Percentiles rank a stretch among this genome's conserved stretches.
These are phyloP conservation scores for Penicillium sp. DNA, from an alignment of 2,329 filamentous ascomycete genomes.

Conservation along the genomic window DNA sequence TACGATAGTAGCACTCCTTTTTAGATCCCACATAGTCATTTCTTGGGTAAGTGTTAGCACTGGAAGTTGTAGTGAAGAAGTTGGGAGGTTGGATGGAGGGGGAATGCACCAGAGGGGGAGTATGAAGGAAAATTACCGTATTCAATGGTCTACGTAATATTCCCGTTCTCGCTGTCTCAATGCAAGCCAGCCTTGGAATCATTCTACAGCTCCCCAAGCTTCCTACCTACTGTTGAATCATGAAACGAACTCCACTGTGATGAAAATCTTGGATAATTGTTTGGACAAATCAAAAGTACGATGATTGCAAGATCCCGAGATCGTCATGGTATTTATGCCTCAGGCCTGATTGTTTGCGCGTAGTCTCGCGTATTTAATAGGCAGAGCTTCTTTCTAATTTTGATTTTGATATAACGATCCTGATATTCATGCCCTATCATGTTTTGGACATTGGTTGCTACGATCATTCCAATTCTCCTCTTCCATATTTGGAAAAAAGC, in stretches of 20 bases:
- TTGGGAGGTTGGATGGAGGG: neutral
- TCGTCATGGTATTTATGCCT: no score
- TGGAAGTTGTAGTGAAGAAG: neutral
- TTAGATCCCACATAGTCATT: neutral
- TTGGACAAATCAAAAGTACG: no score
- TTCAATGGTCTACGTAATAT: neutral
- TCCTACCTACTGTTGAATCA: no score
- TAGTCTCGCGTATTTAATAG: no score
- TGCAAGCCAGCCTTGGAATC: no score
- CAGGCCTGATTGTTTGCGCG: no score
- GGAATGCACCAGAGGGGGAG: neutral
- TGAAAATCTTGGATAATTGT: no score
- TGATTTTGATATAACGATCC: no score
- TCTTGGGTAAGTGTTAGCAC: no score
- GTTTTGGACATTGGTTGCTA: neutral
- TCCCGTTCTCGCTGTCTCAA: neutral
- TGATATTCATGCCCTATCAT: neutral
- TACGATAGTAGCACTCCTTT: neutral
- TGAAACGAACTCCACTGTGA: no score
- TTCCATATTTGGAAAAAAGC: neutral
- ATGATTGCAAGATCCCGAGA: no score
- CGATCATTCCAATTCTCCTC: neutral
- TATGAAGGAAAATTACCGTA: slow-evolving; percentile 5
- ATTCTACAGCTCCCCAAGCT: no score
- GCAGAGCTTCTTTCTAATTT: neutral